Conservation (phyloP, 2,329 filamentous ascomycete genomes). For the Paracamarosporium sp. region DNA sequence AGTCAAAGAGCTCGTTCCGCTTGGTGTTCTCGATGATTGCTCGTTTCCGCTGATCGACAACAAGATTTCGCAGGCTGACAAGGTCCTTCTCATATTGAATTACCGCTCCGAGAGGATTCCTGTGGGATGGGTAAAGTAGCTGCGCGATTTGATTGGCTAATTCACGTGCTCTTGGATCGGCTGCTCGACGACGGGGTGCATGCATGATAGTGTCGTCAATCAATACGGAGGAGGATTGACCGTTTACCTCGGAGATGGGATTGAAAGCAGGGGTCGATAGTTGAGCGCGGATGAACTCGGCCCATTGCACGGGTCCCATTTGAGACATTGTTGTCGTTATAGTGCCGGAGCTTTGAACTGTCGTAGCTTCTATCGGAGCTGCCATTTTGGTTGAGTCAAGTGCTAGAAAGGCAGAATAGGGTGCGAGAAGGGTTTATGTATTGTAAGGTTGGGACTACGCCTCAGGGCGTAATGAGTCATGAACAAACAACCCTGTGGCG, state of each 20-base stretch:
- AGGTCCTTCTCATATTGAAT: slow-evolving; percentile 41
- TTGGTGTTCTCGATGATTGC: slow-evolving; percentile 23
- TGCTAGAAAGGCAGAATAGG: too few species aligned
- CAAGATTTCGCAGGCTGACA: slow-evolving; percentile 24
- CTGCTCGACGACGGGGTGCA: slow-evolving; percentile 31
- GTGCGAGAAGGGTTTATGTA: too few species aligned
- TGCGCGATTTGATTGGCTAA: slow-evolving; percentile 28
- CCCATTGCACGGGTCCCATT: too few species aligned
- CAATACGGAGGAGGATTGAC: slow-evolving; percentile 8
- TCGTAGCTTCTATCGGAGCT: too few species aligned
- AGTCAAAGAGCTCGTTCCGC: slow-evolving; percentile 27
- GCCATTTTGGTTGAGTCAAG: too few species aligned
- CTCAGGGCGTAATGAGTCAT: background rate
- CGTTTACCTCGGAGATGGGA: slow-evolving; percentile 12
- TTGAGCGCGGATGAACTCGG: slow-evolving; percentile 18
- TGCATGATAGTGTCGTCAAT: slow-evolving; percentile 29
- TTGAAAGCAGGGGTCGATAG: slow-evolving; percentile 13
- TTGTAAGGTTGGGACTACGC: too few species aligned
- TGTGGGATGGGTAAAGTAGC: slow-evolving; percentile 28
- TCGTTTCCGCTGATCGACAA: slow-evolving; percentile 26
- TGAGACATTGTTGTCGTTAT: too few species aligned
- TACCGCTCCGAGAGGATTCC: slow-evolving; percentile 24
- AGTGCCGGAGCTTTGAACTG: too few species aligned
- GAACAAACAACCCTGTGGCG: background rate
- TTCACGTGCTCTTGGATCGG: slow-evolving; percentile 18